These are phyloP conservation scores for Entelexis paramagnoliae DNA, from an alignment of 1,139 yeast genomes.

Conservation along the genomic window DNA sequence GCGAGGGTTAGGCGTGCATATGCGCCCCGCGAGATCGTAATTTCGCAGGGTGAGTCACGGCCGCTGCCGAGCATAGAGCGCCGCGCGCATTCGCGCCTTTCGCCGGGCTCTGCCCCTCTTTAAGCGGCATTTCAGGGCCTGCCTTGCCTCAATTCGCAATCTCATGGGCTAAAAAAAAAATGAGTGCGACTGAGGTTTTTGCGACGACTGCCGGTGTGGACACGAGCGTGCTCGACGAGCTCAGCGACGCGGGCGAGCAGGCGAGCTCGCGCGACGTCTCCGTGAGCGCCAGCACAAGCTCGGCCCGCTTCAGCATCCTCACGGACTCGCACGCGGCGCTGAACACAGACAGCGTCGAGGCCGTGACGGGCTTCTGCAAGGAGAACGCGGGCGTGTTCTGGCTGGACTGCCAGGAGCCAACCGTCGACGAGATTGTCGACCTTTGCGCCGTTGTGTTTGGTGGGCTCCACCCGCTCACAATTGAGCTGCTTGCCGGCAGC, in stretches of 20 bases:
- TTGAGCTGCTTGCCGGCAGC: background rate
- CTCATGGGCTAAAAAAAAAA: background rate
- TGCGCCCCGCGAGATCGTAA: background rate
- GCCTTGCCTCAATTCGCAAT: background rate
- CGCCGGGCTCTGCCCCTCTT: no score
- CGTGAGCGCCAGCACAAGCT: background rate
- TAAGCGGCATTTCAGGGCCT: no score
- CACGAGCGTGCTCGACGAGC: background rate
- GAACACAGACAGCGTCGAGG: background rate
- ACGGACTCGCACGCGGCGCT: background rate
- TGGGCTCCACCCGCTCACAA: constrained; percentile 5
- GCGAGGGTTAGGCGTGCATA: background rate
- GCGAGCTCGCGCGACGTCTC: background rate
- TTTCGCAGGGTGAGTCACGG: background rate
- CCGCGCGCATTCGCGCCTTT: no score
- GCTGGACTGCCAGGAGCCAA: constrained; percentile 1
- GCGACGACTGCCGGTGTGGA: constrained; percentile 2
- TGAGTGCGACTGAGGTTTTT: background rate
- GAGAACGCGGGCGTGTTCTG: background rate
- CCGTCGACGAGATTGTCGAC: background rate
- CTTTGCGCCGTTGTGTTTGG: constrained; percentile 3
- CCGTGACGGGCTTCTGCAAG: background rate
- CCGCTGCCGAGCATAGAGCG: no score
- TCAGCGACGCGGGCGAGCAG: background rate
- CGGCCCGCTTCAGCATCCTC: background rate